Percentiles rank a stretch among this genome's conserved stretches.
These are phyloP conservation scores for Leptodermis oblonga DNA, from an alignment of 257 asterid species.

Conservation along the genomic window DNA sequence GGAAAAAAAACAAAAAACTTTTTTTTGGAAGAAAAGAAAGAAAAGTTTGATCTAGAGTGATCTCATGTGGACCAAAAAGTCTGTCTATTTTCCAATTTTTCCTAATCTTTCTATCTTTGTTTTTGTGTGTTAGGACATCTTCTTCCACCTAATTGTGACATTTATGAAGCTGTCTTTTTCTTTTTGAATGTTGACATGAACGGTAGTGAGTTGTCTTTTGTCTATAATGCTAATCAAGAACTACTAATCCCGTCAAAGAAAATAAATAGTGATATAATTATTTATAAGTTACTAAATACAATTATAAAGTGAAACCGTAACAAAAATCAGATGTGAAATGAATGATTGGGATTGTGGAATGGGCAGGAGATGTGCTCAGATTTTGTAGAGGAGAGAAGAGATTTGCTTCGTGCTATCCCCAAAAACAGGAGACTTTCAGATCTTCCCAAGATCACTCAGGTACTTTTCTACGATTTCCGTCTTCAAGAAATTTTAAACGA, in stretches of 20 bases:
- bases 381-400: constrained; percentile 56
- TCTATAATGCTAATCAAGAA: neutral
- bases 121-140: neutral
- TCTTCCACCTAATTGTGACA: neutral
- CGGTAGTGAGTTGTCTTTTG: neutral
- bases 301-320: too few relatives aligned
- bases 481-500: too few relatives aligned
- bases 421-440: constrained; percentile 45
- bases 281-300: too few relatives aligned
- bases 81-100: neutral
- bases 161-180: neutral
- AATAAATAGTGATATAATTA: too few relatives aligned
- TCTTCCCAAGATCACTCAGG: constrained; percentile 71
- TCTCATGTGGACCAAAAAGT: neutral
- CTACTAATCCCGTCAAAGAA: neutral
- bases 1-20: neutral
- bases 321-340: neutral
- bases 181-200: neutral
- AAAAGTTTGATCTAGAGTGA: neutral
- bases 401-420: constrained; percentile 46
- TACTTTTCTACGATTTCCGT: neutral
- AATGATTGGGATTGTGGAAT: neutral
- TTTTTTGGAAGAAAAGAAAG: too few relatives aligned
- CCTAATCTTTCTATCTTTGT: neutral
- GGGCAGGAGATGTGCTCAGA: constrained; percentile 55